Percentiles rank a stretch among this genome's conserved stretches.
Evolutionary conservation across 257 asterid genomes (phyloP).

Genomic region (Lycium ferocissimum): DNA sequence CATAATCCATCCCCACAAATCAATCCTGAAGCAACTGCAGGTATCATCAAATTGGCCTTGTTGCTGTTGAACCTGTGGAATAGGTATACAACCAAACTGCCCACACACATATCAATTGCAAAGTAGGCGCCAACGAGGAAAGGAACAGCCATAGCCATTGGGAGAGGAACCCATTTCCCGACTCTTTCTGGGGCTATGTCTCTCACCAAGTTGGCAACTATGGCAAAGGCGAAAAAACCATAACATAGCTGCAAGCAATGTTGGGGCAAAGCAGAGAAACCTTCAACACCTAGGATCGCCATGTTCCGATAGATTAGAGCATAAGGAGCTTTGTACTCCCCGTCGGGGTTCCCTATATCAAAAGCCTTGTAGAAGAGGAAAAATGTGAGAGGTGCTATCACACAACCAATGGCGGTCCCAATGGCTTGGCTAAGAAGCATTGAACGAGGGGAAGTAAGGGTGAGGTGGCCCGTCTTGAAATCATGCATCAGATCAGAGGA

Average conservation of each 20-base stretch:
- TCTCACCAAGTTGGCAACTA: slow-evolving; percentile 54
- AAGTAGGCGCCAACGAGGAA: slow-evolving; percentile 74
- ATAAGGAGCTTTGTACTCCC: slow-evolving; percentile 74
- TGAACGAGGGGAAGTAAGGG: slow-evolving; percentile 73
- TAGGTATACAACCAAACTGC: slow-evolving; percentile 64
- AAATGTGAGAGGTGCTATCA: slow-evolving; percentile 74
- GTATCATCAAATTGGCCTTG: slow-evolving; percentile 63
- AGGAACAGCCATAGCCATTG: slow-evolving; percentile 94
- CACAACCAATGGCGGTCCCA: slow-evolving; percentile 75
- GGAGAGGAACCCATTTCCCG: slow-evolving; percentile 65
- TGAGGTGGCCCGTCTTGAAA: slow-evolving; percentile 74
- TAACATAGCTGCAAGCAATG: slow-evolving; percentile 71
- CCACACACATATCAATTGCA: slow-evolving; percentile 77
- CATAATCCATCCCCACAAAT: slow-evolving; percentile 76
- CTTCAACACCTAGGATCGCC: slow-evolving; percentile 78
- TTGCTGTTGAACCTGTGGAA: slow-evolving; percentile 52
- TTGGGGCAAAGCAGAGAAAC: slow-evolving; percentile 70
- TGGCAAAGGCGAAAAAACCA: slow-evolving; percentile 64
- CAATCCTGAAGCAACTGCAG: slow-evolving; percentile 75
- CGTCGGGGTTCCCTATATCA: slow-evolving; percentile 59
- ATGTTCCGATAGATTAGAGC: slow-evolving; percentile 71
- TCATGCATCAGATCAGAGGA: slow-evolving; percentile 79
- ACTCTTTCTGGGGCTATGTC: slow-evolving; percentile 47
- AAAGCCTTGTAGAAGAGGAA: slow-evolving; percentile 73
- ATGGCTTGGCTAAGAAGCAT: slow-evolving; percentile 73